Percentiles rank a stretch among this genome's conserved stretches.
Evolutionary conservation across 1,139 yeast genomes (phyloP).

Genomic region (Candida tropicalis): DNA sequence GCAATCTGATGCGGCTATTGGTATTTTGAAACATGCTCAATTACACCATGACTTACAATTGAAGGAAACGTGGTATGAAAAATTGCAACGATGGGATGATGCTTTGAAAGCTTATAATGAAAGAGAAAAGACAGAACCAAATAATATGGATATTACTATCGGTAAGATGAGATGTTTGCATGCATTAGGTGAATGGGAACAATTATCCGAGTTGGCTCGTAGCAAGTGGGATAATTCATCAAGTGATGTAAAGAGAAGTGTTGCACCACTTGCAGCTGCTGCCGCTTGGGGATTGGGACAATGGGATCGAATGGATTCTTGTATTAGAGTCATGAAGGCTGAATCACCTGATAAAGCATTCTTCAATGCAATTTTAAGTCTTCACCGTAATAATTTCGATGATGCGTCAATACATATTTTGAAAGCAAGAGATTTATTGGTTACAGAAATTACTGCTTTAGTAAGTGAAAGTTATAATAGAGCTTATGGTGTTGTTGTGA

Average conservation of each 20-base stretch:
- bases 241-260: constrained; percentile 75
- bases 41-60: constrained; percentile 88
- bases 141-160: constrained; percentile 79
- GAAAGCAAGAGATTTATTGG: constrained; percentile 84
- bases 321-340: constrained; percentile 83
- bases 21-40: constrained; percentile 94
- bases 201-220: constrained; percentile 80
- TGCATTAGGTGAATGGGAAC: constrained; percentile 98
- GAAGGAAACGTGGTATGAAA: constrained; percentile 97
- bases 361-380: constrained; percentile 83
- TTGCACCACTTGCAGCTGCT: constrained; percentile 98
- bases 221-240: constrained; percentile 81
- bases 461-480: constrained; percentile 96
- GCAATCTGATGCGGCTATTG: constrained; percentile 97
- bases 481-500: constrained; percentile 94
- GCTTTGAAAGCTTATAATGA: constrained; percentile 88
- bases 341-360: constrained; percentile 95
- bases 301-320: constrained; percentile 96
- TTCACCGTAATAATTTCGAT: constrained; percentile 84
- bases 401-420: constrained; percentile 80
- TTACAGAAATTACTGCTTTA: constrained; percentile 91
- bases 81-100: constrained; percentile 97
- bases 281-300: constrained; percentile 99
- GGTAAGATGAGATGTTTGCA: constrained; percentile 98
- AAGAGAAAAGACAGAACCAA: constrained; percentile 59